Evolutionary conservation across 768 basidiomycete species (phyloP), one percentile per base, ranked within the genome.

Genomic region (Lenzites betulinus): DNA sequence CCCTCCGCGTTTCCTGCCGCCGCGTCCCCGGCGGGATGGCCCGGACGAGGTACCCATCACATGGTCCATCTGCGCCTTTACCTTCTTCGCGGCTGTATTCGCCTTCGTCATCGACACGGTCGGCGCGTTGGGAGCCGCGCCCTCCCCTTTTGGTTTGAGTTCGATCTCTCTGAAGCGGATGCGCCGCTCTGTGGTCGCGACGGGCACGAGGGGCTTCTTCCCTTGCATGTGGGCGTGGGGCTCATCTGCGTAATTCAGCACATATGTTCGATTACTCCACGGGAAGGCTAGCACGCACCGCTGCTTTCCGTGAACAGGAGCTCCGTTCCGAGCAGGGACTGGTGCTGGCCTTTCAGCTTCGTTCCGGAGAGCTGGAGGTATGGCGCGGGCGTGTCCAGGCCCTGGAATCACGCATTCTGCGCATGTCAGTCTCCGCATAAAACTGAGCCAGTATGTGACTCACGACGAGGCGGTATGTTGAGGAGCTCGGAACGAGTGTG

Each of bases 341-440:
- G 83, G 60, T 92, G 85, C 38, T 78, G 75, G 0, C 92, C 92
- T 70, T 86, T 86, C 63, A 92, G 79, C 20, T 91, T 78, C 1
- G 88, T 87, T 2, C 90, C 90, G 5, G 87, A 86, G 0, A 93
- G 77, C 64, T 93, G 92, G 22, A 93, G 72, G 64, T 85, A 91
- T 0, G 92, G 91, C 0, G 84, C 87, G 0, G 89, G 83, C 0
- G 89, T 89, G 68, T 93, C 90, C 23, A 93, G 71, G 1, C 90
- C 91, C 92, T 74, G 35, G 9, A 2, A 7, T 51, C 9, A 50
- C 52, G 35, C 30, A 22, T 33, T 8, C 38, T 43, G 20, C 47
- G 26, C 23, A 42, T 49, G 38, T 44, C 39, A 60, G 16, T 18
- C 15, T 15, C 15, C 25, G 22, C 13, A 7, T 35, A 33, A 18